A percentile compares a stretch with the other conserved stretches of the same genome.
phyloP scores from a whole-genome alignment of 2,329 filamentous ascomycete species.

The Alternaria postmessia region DNA sequence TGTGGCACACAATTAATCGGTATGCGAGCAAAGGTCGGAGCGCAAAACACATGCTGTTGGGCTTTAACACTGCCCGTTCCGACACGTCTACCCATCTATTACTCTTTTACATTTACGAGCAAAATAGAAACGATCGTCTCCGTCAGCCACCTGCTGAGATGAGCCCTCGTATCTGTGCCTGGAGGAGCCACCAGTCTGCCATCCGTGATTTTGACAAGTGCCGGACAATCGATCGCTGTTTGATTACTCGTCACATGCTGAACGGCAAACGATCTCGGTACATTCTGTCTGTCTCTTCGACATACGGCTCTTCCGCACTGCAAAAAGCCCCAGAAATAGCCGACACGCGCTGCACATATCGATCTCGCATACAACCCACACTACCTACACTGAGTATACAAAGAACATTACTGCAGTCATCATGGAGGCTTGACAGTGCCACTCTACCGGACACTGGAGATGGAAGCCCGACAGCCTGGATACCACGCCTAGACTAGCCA shows the following conservation, averaged over 20 bases:
- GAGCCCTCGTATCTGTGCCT: conserved; percentile 20
- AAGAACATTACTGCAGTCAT: conserved; percentile 39
- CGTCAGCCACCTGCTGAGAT: conserved; percentile 10
- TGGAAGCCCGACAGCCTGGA: conserved; percentile 41
- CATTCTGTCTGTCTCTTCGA: not conserved
- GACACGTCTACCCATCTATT: not conserved
- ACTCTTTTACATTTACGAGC: conserved; percentile 2
- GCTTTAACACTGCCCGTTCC: not conserved
- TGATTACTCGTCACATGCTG: conserved; percentile 8
- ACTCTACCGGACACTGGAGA: conserved; percentile 45
- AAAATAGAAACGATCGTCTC: conserved; percentile 6
- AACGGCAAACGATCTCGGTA: conserved; percentile 4
- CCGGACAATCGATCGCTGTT: conserved; percentile 12
- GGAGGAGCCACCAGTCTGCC: conserved; percentile 20
- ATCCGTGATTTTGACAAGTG: conserved; percentile 8
- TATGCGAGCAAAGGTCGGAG: not conserved
- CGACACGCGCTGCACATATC: not conserved
- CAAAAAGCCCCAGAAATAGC: not conserved
- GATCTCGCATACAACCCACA: conserved; percentile 24
- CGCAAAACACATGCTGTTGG: not conserved
- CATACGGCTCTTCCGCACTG: not conserved
- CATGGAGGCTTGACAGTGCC: conserved; percentile 46
- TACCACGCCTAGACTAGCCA: conserved; percentile 35
- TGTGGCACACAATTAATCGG: conserved; percentile 9
- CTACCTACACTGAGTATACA: conserved; percentile 37